Base-by-base conservation (phyloP, 371 early-diverging fungal species). In the Syncephalastrum monosporum region DNA sequence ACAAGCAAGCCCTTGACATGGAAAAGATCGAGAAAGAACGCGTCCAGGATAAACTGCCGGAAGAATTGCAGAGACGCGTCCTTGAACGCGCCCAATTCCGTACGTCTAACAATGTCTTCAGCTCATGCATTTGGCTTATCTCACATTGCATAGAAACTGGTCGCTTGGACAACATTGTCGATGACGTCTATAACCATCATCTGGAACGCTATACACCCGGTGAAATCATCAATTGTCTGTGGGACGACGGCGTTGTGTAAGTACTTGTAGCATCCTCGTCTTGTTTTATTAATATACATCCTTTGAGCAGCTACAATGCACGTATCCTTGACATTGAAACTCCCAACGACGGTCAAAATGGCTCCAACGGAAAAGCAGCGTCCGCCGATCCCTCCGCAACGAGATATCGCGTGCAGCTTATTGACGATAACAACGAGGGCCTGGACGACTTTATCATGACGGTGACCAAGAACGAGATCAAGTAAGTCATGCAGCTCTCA, bases 1-100 rank as follows among this genome's bases (percentile, higher is more conserved):
- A 82, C 63, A 81, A 82, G 54, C 82, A 93, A 65, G 96, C 96
- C 1, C 67, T 87, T 27, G 75, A 84, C 52, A 86, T 86, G 13
- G 96, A 96, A 64, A 78, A 77, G 16, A 72, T 78, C 5, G 85
- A 86, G 29, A 74, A 74, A 57, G 74, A 74, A 16, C 65, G 72
- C 55, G 75, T 81, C 15, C 78, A 80, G 60, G 83, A 83, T 53
- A 79, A 80, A 51, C 81, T 90, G 53, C 90, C 90, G 17, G 80
- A 79, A 29, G 74, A 81, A 21, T 86, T 90, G 71, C 82, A 82
- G 55, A 79, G 80, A 52, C 77, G 79, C 13, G 75, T 88, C 4
- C 61, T 91, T 54, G 71, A 83, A 51, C 74, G 81, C 54, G 81
- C 87, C 33, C 90, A 90, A 66, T 88, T 84, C 59, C 84, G 91